These are phyloP conservation scores for Fragilaria crotonensis DNA, from an alignment of 108 stramenopile genomes.

Conservation along the genomic window DNA sequence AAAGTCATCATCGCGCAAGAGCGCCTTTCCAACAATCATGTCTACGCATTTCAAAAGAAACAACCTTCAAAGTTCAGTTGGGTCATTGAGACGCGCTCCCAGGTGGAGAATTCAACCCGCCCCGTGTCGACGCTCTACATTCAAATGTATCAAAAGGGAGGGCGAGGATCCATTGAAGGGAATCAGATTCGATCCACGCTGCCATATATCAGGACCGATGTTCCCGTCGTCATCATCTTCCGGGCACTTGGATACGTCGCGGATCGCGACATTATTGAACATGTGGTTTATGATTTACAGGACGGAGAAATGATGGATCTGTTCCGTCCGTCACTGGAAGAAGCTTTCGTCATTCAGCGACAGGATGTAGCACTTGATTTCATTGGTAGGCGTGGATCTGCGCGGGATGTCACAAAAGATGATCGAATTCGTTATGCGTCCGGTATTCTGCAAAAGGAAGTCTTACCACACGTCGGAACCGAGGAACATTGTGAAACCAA, in stretches of 20 bases:
- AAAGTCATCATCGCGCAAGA: slow-evolving; percentile 99
- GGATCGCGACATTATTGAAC: slow-evolving; percentile 93
- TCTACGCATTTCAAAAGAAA: slow-evolving; percentile 97
- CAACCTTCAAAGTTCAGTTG: slow-evolving; percentile 93
- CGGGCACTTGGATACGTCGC: slow-evolving; percentile 95
- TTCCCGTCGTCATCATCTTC: slow-evolving; percentile 98
- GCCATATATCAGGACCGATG: slow-evolving; percentile 94
- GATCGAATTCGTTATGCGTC: slow-evolving; percentile 96
- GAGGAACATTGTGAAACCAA: slow-evolving; percentile 95
- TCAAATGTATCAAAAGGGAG: slow-evolving; percentile 96
- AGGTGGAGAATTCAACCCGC: slow-evolving; percentile 88
- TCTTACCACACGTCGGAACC: slow-evolving; percentile 97
- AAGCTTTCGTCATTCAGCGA: slow-evolving; percentile 91
- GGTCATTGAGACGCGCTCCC: slow-evolving; percentile 92
- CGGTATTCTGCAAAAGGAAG: slow-evolving; percentile 93
- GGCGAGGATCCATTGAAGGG: slow-evolving; percentile 81
- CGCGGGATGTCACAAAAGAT: slow-evolving; percentile 87
- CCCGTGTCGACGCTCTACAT: slow-evolving; percentile 91
- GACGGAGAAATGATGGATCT: slow-evolving; percentile 97
- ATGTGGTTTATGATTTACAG: slow-evolving; percentile 97
- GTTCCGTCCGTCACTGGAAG: slow-evolving; percentile 92
- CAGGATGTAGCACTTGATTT: slow-evolving; percentile 93
- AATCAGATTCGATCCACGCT: slow-evolving; percentile 93
- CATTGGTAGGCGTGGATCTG: slow-evolving; percentile 92
- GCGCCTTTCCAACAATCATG: slow-evolving; percentile 97